Percentiles rank a stretch among this genome's conserved stretches.
These are phyloP conservation scores for Penicillium sp. DNA, from an alignment of 2,329 filamentous ascomycete genomes.

Conservation along the genomic window DNA sequence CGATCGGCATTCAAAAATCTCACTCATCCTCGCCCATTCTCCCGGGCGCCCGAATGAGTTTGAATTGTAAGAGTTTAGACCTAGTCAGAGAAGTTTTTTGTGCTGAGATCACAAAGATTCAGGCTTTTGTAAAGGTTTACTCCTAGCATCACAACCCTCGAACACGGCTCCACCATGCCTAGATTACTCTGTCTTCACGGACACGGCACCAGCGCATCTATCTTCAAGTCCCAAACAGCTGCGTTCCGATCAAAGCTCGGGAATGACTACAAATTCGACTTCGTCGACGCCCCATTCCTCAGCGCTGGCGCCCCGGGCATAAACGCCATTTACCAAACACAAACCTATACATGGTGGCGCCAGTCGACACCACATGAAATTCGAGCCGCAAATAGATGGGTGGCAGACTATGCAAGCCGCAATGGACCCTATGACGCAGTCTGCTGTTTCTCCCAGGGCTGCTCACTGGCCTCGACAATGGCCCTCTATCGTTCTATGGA, in stretches of 20 bases:
- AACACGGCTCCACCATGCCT: too few relatives aligned
- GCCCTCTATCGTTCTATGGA: neutral
- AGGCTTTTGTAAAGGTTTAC: too few relatives aligned
- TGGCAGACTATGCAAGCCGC: neutral
- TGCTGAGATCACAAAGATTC: too few relatives aligned
- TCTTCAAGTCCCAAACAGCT: neutral
- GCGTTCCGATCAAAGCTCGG: neutral
- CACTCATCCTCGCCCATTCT: too few relatives aligned
- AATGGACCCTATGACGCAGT: neutral
- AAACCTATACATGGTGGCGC: neutral
- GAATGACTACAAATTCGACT: neutral
- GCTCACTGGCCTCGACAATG: neutral
- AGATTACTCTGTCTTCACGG: neutral
- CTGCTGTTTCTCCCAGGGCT: slow-evolving; percentile 1
- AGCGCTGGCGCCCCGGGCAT: neutral
- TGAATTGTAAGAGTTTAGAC: too few relatives aligned
- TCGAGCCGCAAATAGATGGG: neutral
- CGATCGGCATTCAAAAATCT: too few relatives aligned
- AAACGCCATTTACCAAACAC: neutral
- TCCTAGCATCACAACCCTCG: too few relatives aligned
- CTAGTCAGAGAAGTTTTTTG: too few relatives aligned
- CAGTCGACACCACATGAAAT: neutral
- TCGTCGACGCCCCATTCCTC: neutral
- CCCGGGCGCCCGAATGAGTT: too few relatives aligned
- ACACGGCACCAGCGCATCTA: neutral